Percentiles rank a stretch among this genome's conserved stretches.
Conservation (phyloP, 1,284 basidiomycete species). For the Fomitopsis schrenkii region DNA sequence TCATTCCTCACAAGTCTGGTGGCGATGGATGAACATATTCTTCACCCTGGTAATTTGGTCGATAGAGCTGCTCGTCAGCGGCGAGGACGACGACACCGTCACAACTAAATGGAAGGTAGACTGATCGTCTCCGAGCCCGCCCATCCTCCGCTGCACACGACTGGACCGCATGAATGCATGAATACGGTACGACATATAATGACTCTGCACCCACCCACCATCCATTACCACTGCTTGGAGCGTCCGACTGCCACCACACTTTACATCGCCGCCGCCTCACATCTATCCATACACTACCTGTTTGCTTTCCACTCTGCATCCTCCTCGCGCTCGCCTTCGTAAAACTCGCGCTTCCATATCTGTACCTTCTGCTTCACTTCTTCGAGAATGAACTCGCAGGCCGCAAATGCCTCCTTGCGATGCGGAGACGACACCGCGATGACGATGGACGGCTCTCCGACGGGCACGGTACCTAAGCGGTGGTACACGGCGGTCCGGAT, state of each 20-base stretch:
- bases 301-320: slow-evolving; percentile 77
- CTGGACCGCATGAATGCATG: background rate
- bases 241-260: background rate
- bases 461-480: slow-evolving; percentile 74
- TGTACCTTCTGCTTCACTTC: slow-evolving; percentile 79
- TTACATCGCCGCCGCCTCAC: background rate
- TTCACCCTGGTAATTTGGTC: slow-evolving; percentile 80
- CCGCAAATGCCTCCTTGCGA: slow-evolving; percentile 75
- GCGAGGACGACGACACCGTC: slow-evolving; percentile 71
- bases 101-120: slow-evolving; percentile 78
- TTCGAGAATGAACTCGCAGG: slow-evolving; percentile 81
- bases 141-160: background rate
- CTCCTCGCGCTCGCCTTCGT: slow-evolving; percentile 58
- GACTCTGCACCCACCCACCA: background rate
- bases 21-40: slow-evolving; percentile 86
- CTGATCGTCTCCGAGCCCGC: slow-evolving; percentile 25
- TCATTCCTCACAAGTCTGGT: slow-evolving; percentile 85
- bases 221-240: background rate
- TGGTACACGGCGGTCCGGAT: slow-evolving; percentile 67
- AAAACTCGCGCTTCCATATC: slow-evolving; percentile 90
- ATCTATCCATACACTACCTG: slow-evolving; percentile 16
- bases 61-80: slow-evolving; percentile 72
- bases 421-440: slow-evolving; percentile 86
- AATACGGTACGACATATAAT: slow-evolving; percentile 3
- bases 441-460: slow-evolving; percentile 79